Conservation (phyloP, 2,329 filamentous ascomycete species). For the Xylaria sp. region DNA sequence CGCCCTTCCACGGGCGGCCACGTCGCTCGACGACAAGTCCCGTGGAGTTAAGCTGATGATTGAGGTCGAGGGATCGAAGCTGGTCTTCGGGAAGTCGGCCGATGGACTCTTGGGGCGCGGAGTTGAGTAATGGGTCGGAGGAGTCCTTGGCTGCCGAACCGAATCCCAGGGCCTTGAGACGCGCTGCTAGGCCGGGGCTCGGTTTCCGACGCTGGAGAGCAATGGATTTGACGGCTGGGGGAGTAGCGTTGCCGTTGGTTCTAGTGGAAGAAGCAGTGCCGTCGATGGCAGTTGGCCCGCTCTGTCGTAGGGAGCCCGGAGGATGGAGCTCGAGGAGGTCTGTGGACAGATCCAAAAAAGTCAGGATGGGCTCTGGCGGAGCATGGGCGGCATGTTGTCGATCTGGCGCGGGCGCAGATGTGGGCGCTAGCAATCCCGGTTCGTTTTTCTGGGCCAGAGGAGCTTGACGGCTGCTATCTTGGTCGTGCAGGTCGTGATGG, state of each 20-base stretch:
- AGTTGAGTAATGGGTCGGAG: slow-evolving; percentile 42
- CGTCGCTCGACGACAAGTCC: slow-evolving; percentile 63
- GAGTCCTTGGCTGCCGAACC: slow-evolving; percentile 49
- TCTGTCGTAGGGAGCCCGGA: slow-evolving; percentile 32
- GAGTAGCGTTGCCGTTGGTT: slow-evolving; percentile 36
- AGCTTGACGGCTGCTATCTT: not conserved
- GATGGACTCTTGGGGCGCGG: slow-evolving; percentile 52
- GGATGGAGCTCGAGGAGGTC: slow-evolving; percentile 48
- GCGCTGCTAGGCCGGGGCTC: slow-evolving; percentile 68
- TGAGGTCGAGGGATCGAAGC: slow-evolving; percentile 70
- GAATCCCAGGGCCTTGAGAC: slow-evolving; percentile 69
- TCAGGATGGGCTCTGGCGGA: slow-evolving; percentile 41
- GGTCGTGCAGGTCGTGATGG: not conserved
- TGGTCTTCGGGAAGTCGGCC: slow-evolving; percentile 75
- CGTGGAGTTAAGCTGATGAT: slow-evolving; percentile 63
- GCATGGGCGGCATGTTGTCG: slow-evolving; percentile 41
- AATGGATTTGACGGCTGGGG: slow-evolving; percentile 36
- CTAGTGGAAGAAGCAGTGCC: slow-evolving; percentile 34
- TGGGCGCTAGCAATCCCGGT: slow-evolving; percentile 30
- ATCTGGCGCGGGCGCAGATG: slow-evolving; percentile 21
- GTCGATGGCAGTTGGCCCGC: slow-evolving; percentile 27
- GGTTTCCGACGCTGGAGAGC: slow-evolving; percentile 57
- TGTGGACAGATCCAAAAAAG: slow-evolving; percentile 50
- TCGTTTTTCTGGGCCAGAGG: slow-evolving; percentile 19
- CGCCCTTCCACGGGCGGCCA: slow-evolving; percentile 75